Evolutionary conservation across 129 eudicot genomes (phyloP).

Genomic region (Tagetes patula): DNA sequence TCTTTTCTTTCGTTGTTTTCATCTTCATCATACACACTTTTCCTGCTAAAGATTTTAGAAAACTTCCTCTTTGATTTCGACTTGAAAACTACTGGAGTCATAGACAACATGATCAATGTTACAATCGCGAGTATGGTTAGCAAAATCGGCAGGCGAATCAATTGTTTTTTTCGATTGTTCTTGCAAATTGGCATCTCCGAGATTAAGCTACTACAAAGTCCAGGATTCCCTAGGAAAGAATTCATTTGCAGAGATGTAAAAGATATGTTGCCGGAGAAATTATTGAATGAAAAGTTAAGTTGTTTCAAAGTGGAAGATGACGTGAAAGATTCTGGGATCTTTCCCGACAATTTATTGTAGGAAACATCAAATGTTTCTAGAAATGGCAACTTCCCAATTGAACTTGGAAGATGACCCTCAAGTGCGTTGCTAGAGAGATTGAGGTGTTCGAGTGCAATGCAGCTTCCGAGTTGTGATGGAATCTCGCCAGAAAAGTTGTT

Average conservation of each 20-base stretch:
- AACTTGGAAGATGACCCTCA: conserved; percentile 51
- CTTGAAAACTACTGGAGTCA: conserved; percentile 38
- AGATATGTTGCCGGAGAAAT: conserved; percentile 58
- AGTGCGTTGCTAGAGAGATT: conserved; percentile 58
- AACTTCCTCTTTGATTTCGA: conserved; percentile 38
- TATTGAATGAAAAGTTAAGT: conserved; percentile 65
- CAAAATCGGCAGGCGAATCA: conserved; percentile 41
- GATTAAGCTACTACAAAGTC: conserved; percentile 68
- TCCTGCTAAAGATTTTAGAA: conserved; percentile 33
- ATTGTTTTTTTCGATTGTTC: conserved; percentile 25
- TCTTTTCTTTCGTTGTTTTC: conserved; percentile 35
- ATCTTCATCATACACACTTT: conserved; percentile 22
- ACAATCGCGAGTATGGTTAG: conserved; percentile 46
- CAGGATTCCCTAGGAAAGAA: conserved; percentile 64
- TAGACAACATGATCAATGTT: conserved; percentile 37
- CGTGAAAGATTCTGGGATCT: conserved; percentile 55
- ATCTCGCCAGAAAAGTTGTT: conserved; percentile 59
- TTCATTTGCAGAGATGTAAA: conserved; percentile 39
- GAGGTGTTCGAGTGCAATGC: conserved; percentile 76
- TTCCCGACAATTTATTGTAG: conserved; percentile 48
- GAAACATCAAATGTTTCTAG: conserved; percentile 68
- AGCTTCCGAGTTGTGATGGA: conserved; percentile 71
- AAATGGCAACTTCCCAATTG: conserved; percentile 63
- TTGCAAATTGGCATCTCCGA: conserved; percentile 49
- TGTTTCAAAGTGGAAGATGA: conserved; percentile 48